Evolutionary conservation across 345 rosid genomes (phyloP), one percentile per base, ranked within the genome.

Genomic region (Mallotus nudiflorus): DNA sequence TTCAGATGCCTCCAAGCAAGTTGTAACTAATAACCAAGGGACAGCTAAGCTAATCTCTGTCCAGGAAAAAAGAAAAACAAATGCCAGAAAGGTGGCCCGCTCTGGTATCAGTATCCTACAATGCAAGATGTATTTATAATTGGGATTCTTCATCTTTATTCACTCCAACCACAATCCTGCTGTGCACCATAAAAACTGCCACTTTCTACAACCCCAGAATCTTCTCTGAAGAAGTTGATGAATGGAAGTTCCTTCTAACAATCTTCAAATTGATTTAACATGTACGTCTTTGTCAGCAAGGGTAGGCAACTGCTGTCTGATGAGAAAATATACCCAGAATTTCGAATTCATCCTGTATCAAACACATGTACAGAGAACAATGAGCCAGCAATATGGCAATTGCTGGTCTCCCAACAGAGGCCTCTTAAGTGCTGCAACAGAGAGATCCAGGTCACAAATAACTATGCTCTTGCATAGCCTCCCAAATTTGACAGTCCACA

Each of bases 361-460:
- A 72, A 81, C 78, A 70, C 46, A 77, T 77, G 69, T 65, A 82
- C 75, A 75, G n/a, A 52, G 48, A 33, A 28, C 52, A 69, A 55
- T 15, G 31, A 60, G 74, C 37, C 45, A 44, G 52, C 19, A 64
- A 42, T 59, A 39, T 20, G 62, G 66, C 25, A 22, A 61, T 44
- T 63, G 49, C n/a, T 15, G 27, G 67, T 68, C 66, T 59, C 64
- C 31, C 61, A 74, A 62, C 16, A 63, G 67, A 74, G 24, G 45
- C 56, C 57, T 45, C 68, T n/a, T n/a, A 19, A 27, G 37, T n/a
- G 14, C 50, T 42, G 57, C 62, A 51, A 58, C 70, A 69, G 53
- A 20, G 62, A 69, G 59, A 56, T 46, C 20, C 45, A 15, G 42
- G 67, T 46, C 52, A 61, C 40, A 59, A n/a, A 46, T 29, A 65